Percentiles rank a stretch among this genome's conserved stretches.
Conservation (phyloP, 2,329 filamentous ascomycete genomes). For the Basipetospora chlamydospora region DNA sequence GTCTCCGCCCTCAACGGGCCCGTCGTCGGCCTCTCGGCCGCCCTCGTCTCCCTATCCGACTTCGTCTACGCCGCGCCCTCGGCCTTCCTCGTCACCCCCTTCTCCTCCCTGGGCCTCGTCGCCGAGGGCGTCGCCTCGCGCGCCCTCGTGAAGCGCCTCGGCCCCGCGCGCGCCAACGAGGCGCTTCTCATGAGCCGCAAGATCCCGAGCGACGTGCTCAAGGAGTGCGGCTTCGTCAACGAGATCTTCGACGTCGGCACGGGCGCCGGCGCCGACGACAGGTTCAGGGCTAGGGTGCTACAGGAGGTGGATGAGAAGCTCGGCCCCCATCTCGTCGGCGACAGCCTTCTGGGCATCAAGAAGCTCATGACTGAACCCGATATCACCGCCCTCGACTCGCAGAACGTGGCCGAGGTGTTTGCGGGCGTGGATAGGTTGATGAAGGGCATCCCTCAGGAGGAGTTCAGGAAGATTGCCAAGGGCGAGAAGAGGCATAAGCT, state of each 20-base stretch:
- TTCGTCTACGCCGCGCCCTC: constrained; percentile 80
- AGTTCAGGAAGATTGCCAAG: constrained; percentile 72
- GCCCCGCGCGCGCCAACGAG: constrained; percentile 74
- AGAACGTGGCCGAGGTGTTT: constrained; percentile 77
- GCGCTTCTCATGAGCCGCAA: constrained; percentile 81
- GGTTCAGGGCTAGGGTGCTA: constrained; percentile 59
- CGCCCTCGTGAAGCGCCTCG: constrained; percentile 67
- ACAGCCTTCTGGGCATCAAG: constrained; percentile 75
- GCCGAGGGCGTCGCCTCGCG: constrained; percentile 72
- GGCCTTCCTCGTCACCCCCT: constrained; percentile 80
- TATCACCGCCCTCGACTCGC: constrained; percentile 54
- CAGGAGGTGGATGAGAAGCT: constrained; percentile 67
- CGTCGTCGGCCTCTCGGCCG: constrained; percentile 75
- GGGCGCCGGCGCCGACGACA: constrained; percentile 44
- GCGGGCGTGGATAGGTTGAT: constrained; percentile 70
- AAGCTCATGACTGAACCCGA: constrained; percentile 63
- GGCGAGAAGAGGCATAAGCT: constrained; percentile 94
- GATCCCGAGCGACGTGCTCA: constrained; percentile 58
- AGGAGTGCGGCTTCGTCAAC: constrained; percentile 71
- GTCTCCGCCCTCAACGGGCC: constrained; percentile 86
- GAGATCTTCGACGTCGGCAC: constrained; percentile 49
- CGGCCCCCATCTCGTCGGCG: constrained; percentile 64
- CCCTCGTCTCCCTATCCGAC: constrained; percentile 69
- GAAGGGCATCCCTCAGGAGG: constrained; percentile 67
- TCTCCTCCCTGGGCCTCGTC: constrained; percentile 78